These are phyloP conservation scores for Monotropa hypopitys DNA, from an alignment of 179 eudicot genomes.

Conservation along the genomic window DNA sequence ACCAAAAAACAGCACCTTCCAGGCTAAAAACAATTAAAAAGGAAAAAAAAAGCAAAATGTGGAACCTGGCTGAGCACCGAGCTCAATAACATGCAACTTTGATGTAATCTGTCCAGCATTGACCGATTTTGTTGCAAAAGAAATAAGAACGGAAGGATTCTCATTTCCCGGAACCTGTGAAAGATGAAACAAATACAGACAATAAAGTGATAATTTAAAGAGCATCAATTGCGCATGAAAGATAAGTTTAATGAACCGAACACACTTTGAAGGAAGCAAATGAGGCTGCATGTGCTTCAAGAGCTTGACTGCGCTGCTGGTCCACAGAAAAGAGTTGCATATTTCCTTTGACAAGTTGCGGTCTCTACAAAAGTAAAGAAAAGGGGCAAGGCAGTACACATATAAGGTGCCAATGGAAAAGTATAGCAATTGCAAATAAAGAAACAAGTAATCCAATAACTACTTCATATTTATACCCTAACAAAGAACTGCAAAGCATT, in stretches of 20 bases:
- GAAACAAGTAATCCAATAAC: background rate
- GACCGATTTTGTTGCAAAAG: constrained; percentile 74
- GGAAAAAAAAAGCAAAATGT: background rate
- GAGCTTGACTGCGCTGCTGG: constrained; percentile 96
- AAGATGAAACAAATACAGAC: constrained; percentile 2
- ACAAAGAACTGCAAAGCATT: background rate
- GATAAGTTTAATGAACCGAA: constrained; percentile 4
- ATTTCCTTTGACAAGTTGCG: constrained; percentile 90
- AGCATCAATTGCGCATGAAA: background rate
- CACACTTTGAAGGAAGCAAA: constrained; percentile 72
- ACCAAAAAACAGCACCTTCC: background rate
- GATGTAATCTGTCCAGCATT: constrained; percentile 84
- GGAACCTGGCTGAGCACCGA: constrained; percentile 90
- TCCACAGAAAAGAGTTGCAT: constrained; percentile 96
- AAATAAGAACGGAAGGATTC: constrained; percentile 61
- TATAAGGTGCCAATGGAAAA: background rate
- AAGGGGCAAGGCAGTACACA: background rate
- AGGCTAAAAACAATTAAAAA: background rate
- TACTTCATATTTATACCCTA: background rate
- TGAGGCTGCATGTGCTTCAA: constrained; percentile 95
- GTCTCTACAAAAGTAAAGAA: constrained; percentile 35
- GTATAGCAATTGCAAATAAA: background rate
- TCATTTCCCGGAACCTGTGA: constrained; percentile 78
- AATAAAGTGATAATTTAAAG: background rate
- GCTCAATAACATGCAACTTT: constrained; percentile 85